Conservation (phyloP, 2,329 filamentous ascomycete genomes). For the Ascocoryne sarcoides region DNA sequence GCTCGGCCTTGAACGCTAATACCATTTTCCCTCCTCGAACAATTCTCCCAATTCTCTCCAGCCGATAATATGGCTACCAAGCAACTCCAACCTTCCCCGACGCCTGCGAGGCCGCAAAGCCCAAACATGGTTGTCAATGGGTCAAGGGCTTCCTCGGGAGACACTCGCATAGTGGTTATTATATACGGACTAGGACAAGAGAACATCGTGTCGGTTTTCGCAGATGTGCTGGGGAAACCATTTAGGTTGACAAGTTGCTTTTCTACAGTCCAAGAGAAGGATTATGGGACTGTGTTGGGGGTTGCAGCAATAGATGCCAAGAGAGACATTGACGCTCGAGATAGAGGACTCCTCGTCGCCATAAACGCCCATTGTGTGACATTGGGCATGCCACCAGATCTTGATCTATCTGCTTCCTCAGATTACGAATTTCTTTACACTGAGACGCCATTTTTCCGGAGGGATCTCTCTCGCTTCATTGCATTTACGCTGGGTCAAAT, state of each 20-base stretch:
- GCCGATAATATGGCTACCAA: slow-evolving; percentile 32
- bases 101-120: slow-evolving; percentile 37
- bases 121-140: slow-evolving; percentile 30
- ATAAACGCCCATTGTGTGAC: slow-evolving; percentile 73
- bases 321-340: slow-evolving; percentile 47
- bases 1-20: not conserved
- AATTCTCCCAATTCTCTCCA: not conserved
- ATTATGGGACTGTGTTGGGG: slow-evolving; percentile 60
- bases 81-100: slow-evolving; percentile 42
- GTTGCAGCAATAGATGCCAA: slow-evolving; percentile 49
- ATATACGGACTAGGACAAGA: slow-evolving; percentile 65
- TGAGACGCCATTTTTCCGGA: slow-evolving; percentile 28
- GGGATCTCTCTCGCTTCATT: not conserved
- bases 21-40: not conserved
- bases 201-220: slow-evolving; percentile 64
- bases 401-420: slow-evolving; percentile 55
- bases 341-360: slow-evolving; percentile 51
- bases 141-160: slow-evolving; percentile 33
- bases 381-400: slow-evolving; percentile 59
- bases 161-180: slow-evolving; percentile 53
- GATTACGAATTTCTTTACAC: slow-evolving; percentile 87
- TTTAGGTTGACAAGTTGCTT: slow-evolving; percentile 51
- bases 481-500: slow-evolving; percentile 74
- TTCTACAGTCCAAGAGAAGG: slow-evolving; percentile 42
- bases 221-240: slow-evolving; percentile 70